Percentiles rank a stretch among this genome's conserved stretches.
Evolutionary conservation across 148 eudicot species (phyloP).

Genomic region (Rhododendron vialii): DNA sequence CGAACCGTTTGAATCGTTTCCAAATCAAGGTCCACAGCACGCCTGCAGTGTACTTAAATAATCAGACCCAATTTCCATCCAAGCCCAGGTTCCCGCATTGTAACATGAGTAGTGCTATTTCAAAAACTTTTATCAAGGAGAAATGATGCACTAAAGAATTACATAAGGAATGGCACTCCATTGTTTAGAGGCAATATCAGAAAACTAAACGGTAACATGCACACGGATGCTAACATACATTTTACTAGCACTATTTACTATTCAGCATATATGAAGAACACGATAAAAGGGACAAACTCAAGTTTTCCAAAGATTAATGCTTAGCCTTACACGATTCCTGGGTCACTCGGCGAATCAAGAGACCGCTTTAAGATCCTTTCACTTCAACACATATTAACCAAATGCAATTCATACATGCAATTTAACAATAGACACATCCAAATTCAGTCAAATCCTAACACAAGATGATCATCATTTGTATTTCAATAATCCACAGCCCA

Average conservation of each 20-base stretch:
- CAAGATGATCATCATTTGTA: neutral
- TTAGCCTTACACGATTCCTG: neutral
- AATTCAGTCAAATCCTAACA: neutral
- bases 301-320: neutral
- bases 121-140: neutral
- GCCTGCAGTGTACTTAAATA: neutral
- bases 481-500: neutral
- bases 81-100: neutral
- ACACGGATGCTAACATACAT: neutral
- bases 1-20: neutral
- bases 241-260: neutral
- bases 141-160: neutral
- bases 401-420: neutral
- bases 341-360: neutral
- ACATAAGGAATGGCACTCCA: neutral
- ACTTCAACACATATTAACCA: neutral
- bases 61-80: neutral
- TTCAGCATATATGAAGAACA: neutral
- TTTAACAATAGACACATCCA: neutral
- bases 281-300: neutral
- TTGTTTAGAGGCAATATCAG: neutral
- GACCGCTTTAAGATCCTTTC: neutral
- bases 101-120: neutral
- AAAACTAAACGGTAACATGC: neutral
- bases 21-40: neutral